Conservation (phyloP, 2,329 filamentous ascomycete species). For the Fonsecaea erecta region DNA sequence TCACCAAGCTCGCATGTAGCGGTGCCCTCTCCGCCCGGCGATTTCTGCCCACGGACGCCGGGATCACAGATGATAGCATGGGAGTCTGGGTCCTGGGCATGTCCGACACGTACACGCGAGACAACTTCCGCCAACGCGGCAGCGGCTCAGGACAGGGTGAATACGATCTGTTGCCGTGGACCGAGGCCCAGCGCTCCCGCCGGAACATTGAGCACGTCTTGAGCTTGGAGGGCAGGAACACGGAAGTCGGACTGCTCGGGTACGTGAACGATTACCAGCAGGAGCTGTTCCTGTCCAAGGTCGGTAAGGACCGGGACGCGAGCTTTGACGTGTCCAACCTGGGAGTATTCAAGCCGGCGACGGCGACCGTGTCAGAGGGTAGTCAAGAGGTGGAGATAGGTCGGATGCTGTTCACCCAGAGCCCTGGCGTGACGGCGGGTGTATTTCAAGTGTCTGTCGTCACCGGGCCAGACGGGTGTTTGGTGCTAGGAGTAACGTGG, state of each 20-base stretch:
- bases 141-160: background rate
- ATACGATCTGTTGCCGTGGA: constrained; percentile 40
- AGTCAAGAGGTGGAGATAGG: constrained; percentile 40
- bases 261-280: constrained; percentile 48
- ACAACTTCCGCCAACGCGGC: constrained; percentile 16
- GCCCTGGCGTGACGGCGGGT: constrained; percentile 45
- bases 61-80: constrained; percentile 45
- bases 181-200: constrained; percentile 41
- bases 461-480: constrained; percentile 52
- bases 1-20: constrained; percentile 41
- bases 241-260: constrained; percentile 46
- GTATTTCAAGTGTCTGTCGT: constrained; percentile 48
- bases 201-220: constrained; percentile 41
- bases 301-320: constrained; percentile 46
- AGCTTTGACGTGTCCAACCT: constrained; percentile 56
- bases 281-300: constrained; percentile 44
- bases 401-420: constrained; percentile 53
- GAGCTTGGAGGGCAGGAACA: constrained; percentile 42
- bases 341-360: constrained; percentile 42
- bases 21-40: constrained; percentile 48
- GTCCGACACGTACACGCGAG: constrained; percentile 40
- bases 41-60: constrained; percentile 42
- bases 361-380: constrained; percentile 1
- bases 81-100: constrained; percentile 47
- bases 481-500: constrained; percentile 38